These are phyloP conservation scores for Phytophthora vignae DNA, from an alignment of 352 stramenopile species.

Conservation along the genomic window DNA sequence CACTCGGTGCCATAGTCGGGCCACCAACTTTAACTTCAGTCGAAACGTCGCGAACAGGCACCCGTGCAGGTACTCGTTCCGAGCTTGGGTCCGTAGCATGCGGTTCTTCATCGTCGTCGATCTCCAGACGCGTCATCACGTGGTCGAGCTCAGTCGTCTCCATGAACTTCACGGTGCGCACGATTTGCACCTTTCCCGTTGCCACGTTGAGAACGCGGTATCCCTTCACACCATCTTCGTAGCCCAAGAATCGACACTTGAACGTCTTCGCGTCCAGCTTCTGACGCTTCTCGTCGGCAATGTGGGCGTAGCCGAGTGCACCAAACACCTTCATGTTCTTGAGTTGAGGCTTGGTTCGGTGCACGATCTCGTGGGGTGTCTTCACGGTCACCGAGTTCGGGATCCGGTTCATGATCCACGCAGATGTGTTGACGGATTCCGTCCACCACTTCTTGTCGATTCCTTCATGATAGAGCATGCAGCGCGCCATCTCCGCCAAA, in stretches of 20 bases:
- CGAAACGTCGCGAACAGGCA: neutral
- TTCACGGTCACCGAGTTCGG: too few species aligned
- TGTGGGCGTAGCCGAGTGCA: too few species aligned
- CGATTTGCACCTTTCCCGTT: constrained; percentile 12
- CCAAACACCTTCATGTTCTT: too few species aligned
- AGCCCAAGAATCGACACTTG: too few species aligned
- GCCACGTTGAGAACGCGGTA: too few species aligned
- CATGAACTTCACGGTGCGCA: neutral
- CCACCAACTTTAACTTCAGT: neutral
- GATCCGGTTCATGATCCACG: too few species aligned
- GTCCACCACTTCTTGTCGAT: constrained; percentile 5
- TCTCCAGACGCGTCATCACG: neutral
- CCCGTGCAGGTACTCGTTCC: neutral
- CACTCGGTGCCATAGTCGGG: neutral
- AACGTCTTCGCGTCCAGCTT: too few species aligned
- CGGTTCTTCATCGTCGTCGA: neutral
- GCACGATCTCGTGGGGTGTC: too few species aligned
- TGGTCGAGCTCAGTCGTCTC: neutral
- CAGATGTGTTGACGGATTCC: too few species aligned
- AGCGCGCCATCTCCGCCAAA: constrained; percentile 23
- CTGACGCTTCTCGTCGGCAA: too few species aligned
- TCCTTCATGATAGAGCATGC: constrained; percentile 22
- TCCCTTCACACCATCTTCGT: too few species aligned
- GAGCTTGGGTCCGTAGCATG: neutral
- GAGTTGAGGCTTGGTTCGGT: too few species aligned